Evolutionary conservation across 768 basidiomycete genomes (phyloP), one percentile per base, ranked within the genome.

Genomic region (Lactarius akahatsu): DNA sequence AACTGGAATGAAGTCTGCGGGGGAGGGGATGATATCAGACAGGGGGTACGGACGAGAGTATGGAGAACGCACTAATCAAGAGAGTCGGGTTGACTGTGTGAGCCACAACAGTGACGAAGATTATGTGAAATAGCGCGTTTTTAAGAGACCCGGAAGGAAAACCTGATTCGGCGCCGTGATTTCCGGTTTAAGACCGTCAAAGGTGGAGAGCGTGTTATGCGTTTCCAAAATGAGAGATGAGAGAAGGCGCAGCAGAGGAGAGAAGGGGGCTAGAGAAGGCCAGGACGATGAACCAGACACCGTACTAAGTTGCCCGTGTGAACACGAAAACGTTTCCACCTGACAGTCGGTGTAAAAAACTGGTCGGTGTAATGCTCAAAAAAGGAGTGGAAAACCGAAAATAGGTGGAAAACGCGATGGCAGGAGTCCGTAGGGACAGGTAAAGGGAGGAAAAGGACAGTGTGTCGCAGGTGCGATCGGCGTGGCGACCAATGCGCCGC

Each of bases 61-160:
- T 5, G 32, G 57, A 38, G 32, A 54, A 59, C 62, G 52, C 41
- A 67, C 66, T 45, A 59, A 63, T 54, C 66, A 63, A 67, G 61
- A 63, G 55, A 61, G 52, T 55, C 26, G 34, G 36, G 45, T 34
- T 28, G 55, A 56, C 28, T 28, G 55, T 40, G 55, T 38, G 28
- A 30, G 18, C 45, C 10, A 62, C 38, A 43, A 36, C 61, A 30
- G 57, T 18, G 23, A 59, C 3, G 36, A 52, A 3, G 40, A 32
- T 62, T 45, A 41, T 23, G 36, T 47, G 23, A 57, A 58, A 52
- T 13, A 23, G 38, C 15, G 38, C 57, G 26, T 13, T 54, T 66
- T 62, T 34, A 66, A 45, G 50, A 34, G 36, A 62, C 38, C 20
- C 40, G 55, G 43, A 18, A 34, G 30, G 47, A 61, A 30, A 10